Percentiles rank a stretch among this genome's conserved stretches.
Conservation (phyloP, 2,329 filamentous ascomycete genomes). For the Stachybotrys echinatus region DNA sequence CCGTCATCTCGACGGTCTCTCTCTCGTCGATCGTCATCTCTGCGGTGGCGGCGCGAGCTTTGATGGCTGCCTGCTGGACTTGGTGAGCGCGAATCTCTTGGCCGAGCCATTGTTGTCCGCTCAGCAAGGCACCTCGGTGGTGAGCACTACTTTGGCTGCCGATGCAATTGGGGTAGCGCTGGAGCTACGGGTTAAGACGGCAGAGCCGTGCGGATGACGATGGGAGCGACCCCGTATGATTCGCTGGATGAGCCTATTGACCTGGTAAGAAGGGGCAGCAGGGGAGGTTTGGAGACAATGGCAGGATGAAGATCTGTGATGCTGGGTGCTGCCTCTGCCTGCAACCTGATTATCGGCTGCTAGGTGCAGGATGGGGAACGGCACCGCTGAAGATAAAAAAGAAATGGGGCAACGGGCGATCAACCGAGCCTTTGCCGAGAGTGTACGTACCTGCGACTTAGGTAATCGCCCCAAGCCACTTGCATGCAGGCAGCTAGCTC, state of each 20-base stretch:
- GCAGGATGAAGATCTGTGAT: not conserved
- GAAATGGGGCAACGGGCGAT: not conserved
- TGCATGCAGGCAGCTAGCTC: too few relatives aligned
- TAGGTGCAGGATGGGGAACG: too few relatives aligned
- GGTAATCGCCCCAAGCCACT: too few relatives aligned
- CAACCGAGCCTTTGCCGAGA: not conserved
- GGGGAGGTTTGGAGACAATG: not conserved
- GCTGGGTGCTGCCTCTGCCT: not conserved
- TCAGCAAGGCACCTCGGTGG: constrained; percentile 34
- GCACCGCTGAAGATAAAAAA: not conserved
- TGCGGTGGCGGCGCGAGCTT: constrained; percentile 63
- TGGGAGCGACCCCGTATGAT: not conserved
- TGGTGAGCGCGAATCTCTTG: constrained; percentile 77
- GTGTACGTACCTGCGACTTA: too few relatives aligned
- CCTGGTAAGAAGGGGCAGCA: too few relatives aligned
- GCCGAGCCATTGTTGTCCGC: constrained; percentile 52
- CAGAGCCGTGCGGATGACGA: not conserved
- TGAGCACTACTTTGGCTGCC: constrained; percentile 31
- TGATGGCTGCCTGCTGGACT: constrained; percentile 84
- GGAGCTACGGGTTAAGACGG: not conserved
- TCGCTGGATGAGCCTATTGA: not conserved
- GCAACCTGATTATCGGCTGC: too few relatives aligned
- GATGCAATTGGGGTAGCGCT: not conserved
- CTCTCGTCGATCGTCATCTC: constrained; percentile 55
- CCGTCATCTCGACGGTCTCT: constrained; percentile 45